Evolutionary conservation across 2,329 filamentous ascomycete species (phyloP).

Genomic region (Rachicladosporium sp.): DNA sequence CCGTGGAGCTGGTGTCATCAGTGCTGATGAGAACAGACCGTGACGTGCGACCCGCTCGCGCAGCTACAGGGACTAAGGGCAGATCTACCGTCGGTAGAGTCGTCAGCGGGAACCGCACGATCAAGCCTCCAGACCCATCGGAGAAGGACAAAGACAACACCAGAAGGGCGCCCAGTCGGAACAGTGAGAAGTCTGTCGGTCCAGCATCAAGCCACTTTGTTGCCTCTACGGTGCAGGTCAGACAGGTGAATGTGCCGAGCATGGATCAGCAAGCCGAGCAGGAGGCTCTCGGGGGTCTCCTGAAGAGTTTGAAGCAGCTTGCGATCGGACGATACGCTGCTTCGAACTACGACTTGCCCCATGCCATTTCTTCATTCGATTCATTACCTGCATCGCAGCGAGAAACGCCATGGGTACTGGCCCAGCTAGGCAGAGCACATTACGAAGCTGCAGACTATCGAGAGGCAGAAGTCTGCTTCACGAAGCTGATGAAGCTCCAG

Average conservation of each 20-base stretch:
- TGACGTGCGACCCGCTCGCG: slow-evolving; percentile 39
- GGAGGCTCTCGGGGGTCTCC: slow-evolving; percentile 61
- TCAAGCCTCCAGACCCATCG: slow-evolving; percentile 37
- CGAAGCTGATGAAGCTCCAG: slow-evolving; percentile 62
- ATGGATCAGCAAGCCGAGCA: slow-evolving; percentile 32
- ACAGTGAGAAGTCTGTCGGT: slow-evolving; percentile 39
- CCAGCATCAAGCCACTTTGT: slow-evolving; percentile 7
- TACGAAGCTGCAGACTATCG: slow-evolving; percentile 81
- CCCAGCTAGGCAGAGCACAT: slow-evolving; percentile 78
- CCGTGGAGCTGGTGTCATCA: slow-evolving; percentile 38
- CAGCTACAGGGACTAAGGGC: slow-evolving; percentile 56
- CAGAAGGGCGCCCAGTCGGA: slow-evolving; percentile 43
- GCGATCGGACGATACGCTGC: slow-evolving; percentile 69
- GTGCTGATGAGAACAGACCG: slow-evolving; percentile 46
- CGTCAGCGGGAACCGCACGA: slow-evolving; percentile 79
- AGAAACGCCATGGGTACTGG: slow-evolving; percentile 86
- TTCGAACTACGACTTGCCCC: slow-evolving; percentile 64
- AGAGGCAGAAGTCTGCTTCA: slow-evolving; percentile 79
- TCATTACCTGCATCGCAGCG: slow-evolving; percentile 61
- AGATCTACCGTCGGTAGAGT: slow-evolving; percentile 67
- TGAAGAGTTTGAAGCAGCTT: slow-evolving; percentile 72
- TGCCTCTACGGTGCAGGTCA: slow-evolving; percentile 2
- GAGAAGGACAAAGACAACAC: slow-evolving; percentile 42
- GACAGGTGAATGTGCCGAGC: too few relatives aligned
- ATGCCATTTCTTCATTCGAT: slow-evolving; percentile 63